phyloP scores from a whole-genome alignment of 306 rosid genomes.

The Alnus rubra region DNA sequence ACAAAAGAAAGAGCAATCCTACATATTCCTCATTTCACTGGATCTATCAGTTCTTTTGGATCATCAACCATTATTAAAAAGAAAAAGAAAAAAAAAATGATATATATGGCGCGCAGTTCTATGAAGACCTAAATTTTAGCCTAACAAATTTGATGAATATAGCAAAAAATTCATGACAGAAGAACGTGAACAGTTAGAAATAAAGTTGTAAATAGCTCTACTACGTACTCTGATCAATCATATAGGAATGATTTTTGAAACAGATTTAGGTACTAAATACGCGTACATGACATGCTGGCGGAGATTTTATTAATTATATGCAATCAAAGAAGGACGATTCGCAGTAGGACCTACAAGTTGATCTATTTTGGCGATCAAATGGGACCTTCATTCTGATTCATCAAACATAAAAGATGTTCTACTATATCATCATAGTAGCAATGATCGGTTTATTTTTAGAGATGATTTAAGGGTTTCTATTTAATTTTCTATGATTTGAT shows the following conservation, averaged over 20 bases:
- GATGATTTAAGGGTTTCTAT: too few species aligned
- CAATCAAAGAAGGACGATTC: conserved; percentile 22
- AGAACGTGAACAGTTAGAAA: not conserved
- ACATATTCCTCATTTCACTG: too few species aligned
- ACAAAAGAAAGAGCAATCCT: not conserved
- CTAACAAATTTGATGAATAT: not conserved
- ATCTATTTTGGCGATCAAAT: conserved; percentile 35
- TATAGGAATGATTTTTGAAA: too few species aligned
- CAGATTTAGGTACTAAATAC: too few species aligned
- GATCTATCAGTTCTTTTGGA: too few species aligned
- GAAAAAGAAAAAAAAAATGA: not conserved
- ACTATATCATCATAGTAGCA: not conserved
- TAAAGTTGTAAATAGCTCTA: not conserved
- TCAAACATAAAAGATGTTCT: not conserved
- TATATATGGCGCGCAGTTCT: not conserved
- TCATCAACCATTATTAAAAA: too few species aligned
- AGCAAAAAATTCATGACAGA: not conserved
- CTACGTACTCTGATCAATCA: not conserved
- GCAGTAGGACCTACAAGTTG: conserved; percentile 33
- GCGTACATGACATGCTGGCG: conserved; percentile 1
- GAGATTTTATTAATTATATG: conserved; percentile 3
- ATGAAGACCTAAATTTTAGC: not conserved
- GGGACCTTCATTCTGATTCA: conserved; percentile 1
- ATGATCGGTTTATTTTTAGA: not conserved
- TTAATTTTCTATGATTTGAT: not conserved